These are phyloP conservation scores for Lepidium campestre DNA, from an alignment of 441 rosid genomes.

Conservation along the genomic window DNA sequence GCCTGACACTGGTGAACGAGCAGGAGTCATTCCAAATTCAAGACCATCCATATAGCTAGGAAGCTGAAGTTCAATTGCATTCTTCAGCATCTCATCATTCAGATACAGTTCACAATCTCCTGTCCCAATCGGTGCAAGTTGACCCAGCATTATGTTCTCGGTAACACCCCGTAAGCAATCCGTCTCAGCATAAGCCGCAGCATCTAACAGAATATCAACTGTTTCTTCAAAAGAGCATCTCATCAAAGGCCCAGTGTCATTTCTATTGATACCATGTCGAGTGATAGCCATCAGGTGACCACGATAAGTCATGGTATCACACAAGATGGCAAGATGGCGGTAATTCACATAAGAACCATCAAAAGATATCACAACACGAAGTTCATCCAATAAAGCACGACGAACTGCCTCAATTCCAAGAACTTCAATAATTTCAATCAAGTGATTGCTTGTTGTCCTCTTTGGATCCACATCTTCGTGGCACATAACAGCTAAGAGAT, in stretches of 20 bases:
- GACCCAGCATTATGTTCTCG: slow-evolving; percentile 96
- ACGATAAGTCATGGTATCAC: slow-evolving; percentile 99
- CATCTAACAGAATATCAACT: slow-evolving; percentile 95
- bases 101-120: slow-evolving; percentile 86
- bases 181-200: slow-evolving; percentile 90
- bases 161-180: slow-evolving; percentile 90
- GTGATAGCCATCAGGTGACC: slow-evolving; percentile 99
- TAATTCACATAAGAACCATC: slow-evolving; percentile 97
- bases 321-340: slow-evolving; percentile 90
- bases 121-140: slow-evolving; percentile 96
- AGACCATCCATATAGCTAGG: slow-evolving; percentile 94
- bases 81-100: slow-evolving; percentile 96
- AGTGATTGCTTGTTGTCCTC: slow-evolving; percentile 96
- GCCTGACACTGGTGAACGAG: slow-evolving; percentile 71
- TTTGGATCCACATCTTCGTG: slow-evolving; percentile 89
- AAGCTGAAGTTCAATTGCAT: slow-evolving; percentile 95
- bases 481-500: slow-evolving; percentile 95
- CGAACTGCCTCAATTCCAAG: slow-evolving; percentile 98
- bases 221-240: slow-evolving; percentile 99
- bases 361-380: slow-evolving; percentile 92
- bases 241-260: slow-evolving; percentile 98
- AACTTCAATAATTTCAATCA: slow-evolving; percentile 94
- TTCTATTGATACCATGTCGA: slow-evolving; percentile 94
- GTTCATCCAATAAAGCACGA: slow-evolving; percentile 82
- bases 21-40: slow-evolving; percentile 91